A percentile compares a stretch with the other conserved stretches of the same genome.
These are phyloP conservation scores for Auriculariales sp. DNA, from an alignment of 768 basidiomycete genomes.

Conservation along the genomic window DNA sequence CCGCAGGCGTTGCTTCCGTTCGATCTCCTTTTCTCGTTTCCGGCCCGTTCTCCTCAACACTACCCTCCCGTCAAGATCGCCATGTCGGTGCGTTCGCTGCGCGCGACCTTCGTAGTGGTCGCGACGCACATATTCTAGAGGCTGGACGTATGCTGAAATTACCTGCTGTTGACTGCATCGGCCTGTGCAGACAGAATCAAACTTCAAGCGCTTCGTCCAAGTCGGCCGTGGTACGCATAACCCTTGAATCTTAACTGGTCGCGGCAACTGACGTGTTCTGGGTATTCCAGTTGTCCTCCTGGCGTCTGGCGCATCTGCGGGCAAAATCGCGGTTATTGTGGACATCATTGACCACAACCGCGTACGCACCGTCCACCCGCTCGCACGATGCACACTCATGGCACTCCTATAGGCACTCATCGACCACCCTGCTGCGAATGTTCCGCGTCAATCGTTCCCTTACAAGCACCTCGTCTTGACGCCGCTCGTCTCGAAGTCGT, in stretches of 20 bases:
- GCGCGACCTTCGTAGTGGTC: too few relatives aligned
- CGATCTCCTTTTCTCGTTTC: too few relatives aligned
- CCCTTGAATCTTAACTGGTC: not conserved
- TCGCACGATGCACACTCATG: not conserved
- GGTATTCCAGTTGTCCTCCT: slow-evolving; percentile 86
- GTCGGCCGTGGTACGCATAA: slow-evolving; percentile 74
- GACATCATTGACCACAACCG: slow-evolving; percentile 99
- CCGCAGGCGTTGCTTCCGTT: too few relatives aligned
- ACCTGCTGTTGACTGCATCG: not conserved
- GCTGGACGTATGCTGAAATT: too few relatives aligned
- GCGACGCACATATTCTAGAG: too few relatives aligned
- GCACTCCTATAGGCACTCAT: slow-evolving; percentile 60
- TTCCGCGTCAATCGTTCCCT: slow-evolving; percentile 83
- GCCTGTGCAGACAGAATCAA: slow-evolving; percentile 51
- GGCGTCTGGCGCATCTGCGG: slow-evolving; percentile 70
- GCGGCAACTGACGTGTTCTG: too few relatives aligned
- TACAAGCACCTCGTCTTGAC: slow-evolving; percentile 91
- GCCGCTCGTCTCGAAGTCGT: slow-evolving; percentile 60
- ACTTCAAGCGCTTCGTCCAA: slow-evolving; percentile 95
- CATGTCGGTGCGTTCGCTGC: too few relatives aligned
- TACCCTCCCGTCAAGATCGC: too few relatives aligned
- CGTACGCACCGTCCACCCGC: slow-evolving; percentile 34
- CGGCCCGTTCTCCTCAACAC: too few relatives aligned
- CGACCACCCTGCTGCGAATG: slow-evolving; percentile 83
- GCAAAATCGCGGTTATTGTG: slow-evolving; percentile 86